These are phyloP conservation scores for Pseudocercospora fuligena DNA, from an alignment of 2,329 filamentous ascomycete species.

Conservation along the genomic window DNA sequence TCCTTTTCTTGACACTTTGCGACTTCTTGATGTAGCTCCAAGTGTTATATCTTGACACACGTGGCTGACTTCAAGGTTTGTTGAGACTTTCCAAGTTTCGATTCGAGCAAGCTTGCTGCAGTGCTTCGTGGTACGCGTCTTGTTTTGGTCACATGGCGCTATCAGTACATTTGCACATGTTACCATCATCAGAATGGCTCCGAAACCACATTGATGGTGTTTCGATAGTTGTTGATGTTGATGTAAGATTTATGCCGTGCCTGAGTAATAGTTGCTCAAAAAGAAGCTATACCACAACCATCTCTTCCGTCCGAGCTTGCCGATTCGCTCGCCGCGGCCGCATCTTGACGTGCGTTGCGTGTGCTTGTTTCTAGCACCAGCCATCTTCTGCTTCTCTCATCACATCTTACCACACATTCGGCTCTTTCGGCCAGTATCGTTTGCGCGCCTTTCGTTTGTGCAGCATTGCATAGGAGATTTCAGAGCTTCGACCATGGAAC, in stretches of 20 bases:
- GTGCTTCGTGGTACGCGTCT: background rate
- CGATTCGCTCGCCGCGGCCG: slow-evolving; percentile 5
- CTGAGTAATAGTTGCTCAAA: background rate
- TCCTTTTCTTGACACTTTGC: background rate
- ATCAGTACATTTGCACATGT: background rate
- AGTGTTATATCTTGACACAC: background rate
- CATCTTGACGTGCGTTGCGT: background rate
- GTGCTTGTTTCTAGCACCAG: slow-evolving; percentile 1
- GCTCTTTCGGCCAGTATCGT: slow-evolving; percentile 9
- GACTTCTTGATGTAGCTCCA: background rate
- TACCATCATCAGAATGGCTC: too few relatives aligned
- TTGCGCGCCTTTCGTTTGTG: slow-evolving; percentile 18
- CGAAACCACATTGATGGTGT: background rate
- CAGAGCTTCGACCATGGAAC: slow-evolving; percentile 58
- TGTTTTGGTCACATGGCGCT: background rate
- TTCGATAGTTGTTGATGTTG: background rate
- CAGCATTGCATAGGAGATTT: slow-evolving; percentile 10
- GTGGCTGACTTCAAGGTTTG: slow-evolving; percentile 5
- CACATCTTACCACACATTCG: background rate
- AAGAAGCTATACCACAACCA: background rate
- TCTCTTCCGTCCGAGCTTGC: background rate
- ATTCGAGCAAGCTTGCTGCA: background rate
- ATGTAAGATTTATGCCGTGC: background rate
- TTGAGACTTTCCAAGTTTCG: slow-evolving; percentile 3
- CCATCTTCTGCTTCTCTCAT: slow-evolving; percentile 1